Evolutionary conservation across 352 stramenopile species (phyloP).

Genomic region (Pythium insidiosum): DNA sequence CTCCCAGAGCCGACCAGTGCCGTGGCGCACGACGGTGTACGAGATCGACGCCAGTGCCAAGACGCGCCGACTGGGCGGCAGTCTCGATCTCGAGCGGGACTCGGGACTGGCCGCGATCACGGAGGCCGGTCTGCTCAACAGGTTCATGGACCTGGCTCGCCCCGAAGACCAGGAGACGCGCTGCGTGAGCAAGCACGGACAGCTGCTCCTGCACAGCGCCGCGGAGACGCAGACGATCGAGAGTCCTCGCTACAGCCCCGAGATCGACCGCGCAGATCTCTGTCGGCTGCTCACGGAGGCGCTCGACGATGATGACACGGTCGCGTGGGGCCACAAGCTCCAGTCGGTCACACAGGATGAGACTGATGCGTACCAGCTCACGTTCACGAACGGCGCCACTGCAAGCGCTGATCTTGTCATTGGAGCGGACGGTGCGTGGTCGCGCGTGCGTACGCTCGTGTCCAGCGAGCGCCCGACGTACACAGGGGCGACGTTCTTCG

Average conservation of each 20-base stretch:
- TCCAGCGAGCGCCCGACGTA: constrained; percentile 2
- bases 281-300: constrained; percentile 10
- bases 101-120: constrained; percentile 5
- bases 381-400: constrained; percentile 4
- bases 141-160: constrained; percentile 5
- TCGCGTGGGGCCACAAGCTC: constrained; percentile 15
- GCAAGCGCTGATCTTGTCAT: constrained; percentile 7
- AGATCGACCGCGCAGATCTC: constrained; percentile 14
- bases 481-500: constrained; percentile 6
- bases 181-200: constrained; percentile 1
- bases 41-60: constrained; percentile 4
- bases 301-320: background rate
- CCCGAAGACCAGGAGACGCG: constrained; percentile 10
- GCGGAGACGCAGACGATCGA: background rate
- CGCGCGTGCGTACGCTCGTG: constrained; percentile 8
- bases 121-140: constrained; percentile 3
- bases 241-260: constrained; percentile 5
- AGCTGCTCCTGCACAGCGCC: constrained; percentile 1
- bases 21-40: constrained; percentile 5
- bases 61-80: constrained; percentile 6
- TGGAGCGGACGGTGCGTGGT: constrained; percentile 15
- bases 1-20: background rate
- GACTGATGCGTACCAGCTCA: background rate
- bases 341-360: background rate
- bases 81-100: constrained; percentile 7